phyloP scores from a whole-genome alignment of 2,329 filamentous ascomycete species.

The Stachybotrys chlorohalonatus region DNA sequence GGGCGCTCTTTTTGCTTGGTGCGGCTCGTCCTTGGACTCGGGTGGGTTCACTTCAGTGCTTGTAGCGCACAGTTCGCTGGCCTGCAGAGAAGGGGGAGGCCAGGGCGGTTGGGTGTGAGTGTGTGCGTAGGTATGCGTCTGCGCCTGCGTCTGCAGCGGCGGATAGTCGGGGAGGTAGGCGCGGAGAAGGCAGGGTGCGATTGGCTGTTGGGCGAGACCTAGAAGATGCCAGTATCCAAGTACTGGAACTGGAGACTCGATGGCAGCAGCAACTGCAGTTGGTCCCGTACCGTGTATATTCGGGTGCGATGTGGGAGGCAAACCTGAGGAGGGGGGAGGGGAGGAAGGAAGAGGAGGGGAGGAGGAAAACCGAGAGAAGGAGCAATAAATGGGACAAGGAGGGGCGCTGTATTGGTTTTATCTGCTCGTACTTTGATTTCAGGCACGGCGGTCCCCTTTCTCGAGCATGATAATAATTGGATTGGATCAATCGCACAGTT shows the following conservation, averaged over 20 bases:
- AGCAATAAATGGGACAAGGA: neutral
- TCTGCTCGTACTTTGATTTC: neutral
- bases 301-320: neutral
- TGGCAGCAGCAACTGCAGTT: neutral
- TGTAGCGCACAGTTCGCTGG: neutral
- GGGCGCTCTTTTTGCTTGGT: neutral
- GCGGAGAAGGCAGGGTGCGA: too few relatives aligned
- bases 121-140: too few relatives aligned
- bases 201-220: too few relatives aligned
- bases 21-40: neutral
- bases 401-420: neutral
- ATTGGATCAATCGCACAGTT: neutral
- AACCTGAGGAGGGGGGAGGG: conserved; percentile 1
- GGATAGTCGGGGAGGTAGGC: too few relatives aligned
- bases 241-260: too few relatives aligned
- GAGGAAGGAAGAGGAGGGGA: conserved; percentile 1
- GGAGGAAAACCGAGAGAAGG: neutral
- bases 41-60: neutral
- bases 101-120: too few relatives aligned
- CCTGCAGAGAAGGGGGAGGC: neutral
- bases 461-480: neutral
- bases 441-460: neutral
- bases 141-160: too few relatives aligned
- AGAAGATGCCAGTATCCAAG: too few relatives aligned
- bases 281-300: neutral